Conservation (phyloP, 192 early-diverging fungal species). For the Obelidium mucronatum region DNA sequence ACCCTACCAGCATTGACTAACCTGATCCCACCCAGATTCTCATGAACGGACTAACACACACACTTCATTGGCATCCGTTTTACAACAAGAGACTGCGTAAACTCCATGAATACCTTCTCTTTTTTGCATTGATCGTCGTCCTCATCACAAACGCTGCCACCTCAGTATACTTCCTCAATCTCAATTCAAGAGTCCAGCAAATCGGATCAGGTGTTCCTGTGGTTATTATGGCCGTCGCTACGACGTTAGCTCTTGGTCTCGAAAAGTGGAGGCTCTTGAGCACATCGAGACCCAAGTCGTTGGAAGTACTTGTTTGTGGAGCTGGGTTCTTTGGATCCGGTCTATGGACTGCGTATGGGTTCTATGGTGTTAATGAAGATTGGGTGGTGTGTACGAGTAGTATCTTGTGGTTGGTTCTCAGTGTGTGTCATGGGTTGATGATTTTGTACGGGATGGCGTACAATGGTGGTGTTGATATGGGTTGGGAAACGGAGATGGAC, state of each 20-base stretch:
- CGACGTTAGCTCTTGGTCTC: background rate
- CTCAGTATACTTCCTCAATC: constrained; percentile 19
- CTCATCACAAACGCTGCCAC: constrained; percentile 28
- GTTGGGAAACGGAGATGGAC: constrained; percentile 32
- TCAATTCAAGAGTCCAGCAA: background rate
- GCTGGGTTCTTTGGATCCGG: background rate
- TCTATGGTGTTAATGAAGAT: constrained; percentile 14
- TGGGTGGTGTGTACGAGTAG: constrained; percentile 18
- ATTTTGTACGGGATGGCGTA: constrained; percentile 23
- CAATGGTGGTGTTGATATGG: constrained; percentile 37
- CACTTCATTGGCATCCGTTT: constrained; percentile 42
- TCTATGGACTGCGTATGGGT: constrained; percentile 29
- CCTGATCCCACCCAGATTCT: background rate
- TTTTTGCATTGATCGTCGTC: constrained; percentile 11
- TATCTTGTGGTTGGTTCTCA: constrained; percentile 12
- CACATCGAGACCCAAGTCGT: background rate
- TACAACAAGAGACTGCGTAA: constrained; percentile 29
- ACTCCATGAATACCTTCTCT: constrained; percentile 33
- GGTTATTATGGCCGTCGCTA: background rate
- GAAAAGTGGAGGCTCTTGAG: constrained; percentile 22
- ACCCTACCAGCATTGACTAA: background rate
- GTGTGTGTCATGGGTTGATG: background rate
- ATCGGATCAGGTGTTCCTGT: constrained; percentile 6
- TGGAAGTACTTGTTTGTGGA: constrained; percentile 4
- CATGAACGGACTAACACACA: constrained; percentile 23